Percentiles rank a stretch among this genome's conserved stretches.
These are phyloP conservation scores for Populus tomentosa DNA, from an alignment of 441 rosid species.

Conservation along the genomic window DNA sequence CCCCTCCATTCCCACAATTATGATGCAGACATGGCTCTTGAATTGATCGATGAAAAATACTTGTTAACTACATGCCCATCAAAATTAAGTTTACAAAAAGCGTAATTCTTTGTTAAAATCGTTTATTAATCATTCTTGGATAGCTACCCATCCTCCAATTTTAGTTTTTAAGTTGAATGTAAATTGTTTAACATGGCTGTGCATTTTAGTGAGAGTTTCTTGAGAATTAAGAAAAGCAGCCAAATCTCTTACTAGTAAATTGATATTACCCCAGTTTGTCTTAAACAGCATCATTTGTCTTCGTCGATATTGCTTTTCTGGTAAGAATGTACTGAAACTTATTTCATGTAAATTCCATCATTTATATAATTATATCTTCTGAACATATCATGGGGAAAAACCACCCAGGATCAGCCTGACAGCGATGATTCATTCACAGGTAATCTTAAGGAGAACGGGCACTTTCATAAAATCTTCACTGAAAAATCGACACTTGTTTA, in stretches of 20 bases:
- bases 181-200: background rate
- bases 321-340: background rate
- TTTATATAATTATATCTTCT: background rate
- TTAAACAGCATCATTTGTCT: background rate
- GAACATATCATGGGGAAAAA: background rate
- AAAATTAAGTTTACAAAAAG: background rate
- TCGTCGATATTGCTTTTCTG: background rate
- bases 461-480: background rate
- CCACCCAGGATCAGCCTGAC: background rate
- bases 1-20: background rate
- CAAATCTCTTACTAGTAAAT: background rate
- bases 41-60: background rate
- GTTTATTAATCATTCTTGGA: background rate
- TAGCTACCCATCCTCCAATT: too few species aligned
- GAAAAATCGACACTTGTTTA: background rate
- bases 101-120: background rate
- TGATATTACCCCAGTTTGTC: background rate
- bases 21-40: background rate
- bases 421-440: too few species aligned
- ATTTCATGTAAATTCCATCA: background rate
- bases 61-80: background rate
- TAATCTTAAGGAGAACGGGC: background rate
- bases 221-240: background rate
- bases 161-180: background rate
- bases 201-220: background rate